Conservation (phyloP, 2,329 filamentous ascomycete species). For the Pleurostoma richardsiae region DNA sequence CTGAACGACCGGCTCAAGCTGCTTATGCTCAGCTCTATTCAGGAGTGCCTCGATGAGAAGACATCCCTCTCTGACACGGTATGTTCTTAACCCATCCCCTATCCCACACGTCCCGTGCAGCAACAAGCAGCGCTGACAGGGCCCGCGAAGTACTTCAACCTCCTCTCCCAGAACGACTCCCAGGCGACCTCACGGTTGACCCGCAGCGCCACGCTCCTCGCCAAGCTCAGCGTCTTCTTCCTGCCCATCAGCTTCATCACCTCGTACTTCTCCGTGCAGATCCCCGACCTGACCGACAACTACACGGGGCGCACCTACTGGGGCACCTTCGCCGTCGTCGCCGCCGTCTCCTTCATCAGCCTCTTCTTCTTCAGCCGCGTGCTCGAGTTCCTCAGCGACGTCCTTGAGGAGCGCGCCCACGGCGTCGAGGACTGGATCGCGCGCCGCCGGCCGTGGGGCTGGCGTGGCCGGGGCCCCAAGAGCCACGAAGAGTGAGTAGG, state of each 20-base stretch:
- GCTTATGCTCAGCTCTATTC: constrained; percentile 56
- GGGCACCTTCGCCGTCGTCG: constrained; percentile 60
- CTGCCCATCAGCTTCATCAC: constrained; percentile 72
- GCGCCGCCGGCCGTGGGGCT: too few species aligned
- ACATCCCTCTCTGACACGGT: constrained; percentile 65
- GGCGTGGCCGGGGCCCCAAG: too few species aligned
- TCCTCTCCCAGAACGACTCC: constrained; percentile 71
- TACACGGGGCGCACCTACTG: constrained; percentile 64
- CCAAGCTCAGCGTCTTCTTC: constrained; percentile 72
- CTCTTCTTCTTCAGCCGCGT: constrained; percentile 49
- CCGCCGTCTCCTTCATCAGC: constrained; percentile 51
- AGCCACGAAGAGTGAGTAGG: too few species aligned
- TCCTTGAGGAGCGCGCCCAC: constrained; percentile 26
- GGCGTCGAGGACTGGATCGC: constrained; percentile 1
- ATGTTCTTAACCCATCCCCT: constrained; percentile 15
- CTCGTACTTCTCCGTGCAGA: constrained; percentile 66
- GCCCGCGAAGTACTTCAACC: constrained; percentile 62
- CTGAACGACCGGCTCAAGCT: constrained; percentile 54
- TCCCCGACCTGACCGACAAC: constrained; percentile 46
- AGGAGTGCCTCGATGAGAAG: constrained; percentile 64
- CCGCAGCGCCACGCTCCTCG: constrained; percentile 65
- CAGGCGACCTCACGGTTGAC: constrained; percentile 67
- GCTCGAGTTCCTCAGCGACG: constrained; percentile 39
- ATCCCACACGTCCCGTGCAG: neutral
- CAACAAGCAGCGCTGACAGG: constrained; percentile 5